Evolutionary conservation across 139 green algal genomes (phyloP).

Genomic region (Tetradesmus obliquus): DNA sequence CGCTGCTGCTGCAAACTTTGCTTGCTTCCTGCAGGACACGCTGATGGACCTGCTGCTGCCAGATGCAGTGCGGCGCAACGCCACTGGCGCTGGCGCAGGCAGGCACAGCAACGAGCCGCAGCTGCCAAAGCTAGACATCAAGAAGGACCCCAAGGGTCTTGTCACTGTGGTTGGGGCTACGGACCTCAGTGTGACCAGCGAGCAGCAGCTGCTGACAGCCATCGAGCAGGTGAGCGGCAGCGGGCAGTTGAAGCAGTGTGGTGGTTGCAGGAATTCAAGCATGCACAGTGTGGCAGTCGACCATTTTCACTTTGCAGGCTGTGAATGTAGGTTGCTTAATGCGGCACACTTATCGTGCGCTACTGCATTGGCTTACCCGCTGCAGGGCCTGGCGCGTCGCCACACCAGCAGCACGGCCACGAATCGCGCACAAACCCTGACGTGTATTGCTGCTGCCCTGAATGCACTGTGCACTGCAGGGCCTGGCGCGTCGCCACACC

Average conservation of each 20-base stretch:
- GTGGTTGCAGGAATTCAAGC: neutral
- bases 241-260: neutral
- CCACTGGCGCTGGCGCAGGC: neutral
- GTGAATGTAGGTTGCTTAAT: neutral
- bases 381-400: constrained; percentile 65
- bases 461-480: constrained; percentile 59
- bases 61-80: neutral
- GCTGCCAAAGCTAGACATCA: constrained; percentile 94
- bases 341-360: too few relatives aligned
- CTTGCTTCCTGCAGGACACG: constrained; percentile 64
- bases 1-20: neutral
- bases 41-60: constrained; percentile 89
- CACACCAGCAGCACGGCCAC: constrained; percentile 77
- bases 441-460: neutral
- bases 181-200: constrained; percentile 64
- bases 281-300: neutral
- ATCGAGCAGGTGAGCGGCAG: constrained; percentile 32
- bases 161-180: constrained; percentile 91
- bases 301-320: neutral
- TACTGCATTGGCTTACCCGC: too few relatives aligned
- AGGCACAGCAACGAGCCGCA: constrained; percentile 26
- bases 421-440: constrained; percentile 70
- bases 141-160: constrained; percentile 97
- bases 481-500: constrained; percentile 69
- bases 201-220: constrained; percentile 35